phyloP scores from a whole-genome alignment of 2,329 filamentous ascomycete species.

The Diaporthe sp. region DNA sequence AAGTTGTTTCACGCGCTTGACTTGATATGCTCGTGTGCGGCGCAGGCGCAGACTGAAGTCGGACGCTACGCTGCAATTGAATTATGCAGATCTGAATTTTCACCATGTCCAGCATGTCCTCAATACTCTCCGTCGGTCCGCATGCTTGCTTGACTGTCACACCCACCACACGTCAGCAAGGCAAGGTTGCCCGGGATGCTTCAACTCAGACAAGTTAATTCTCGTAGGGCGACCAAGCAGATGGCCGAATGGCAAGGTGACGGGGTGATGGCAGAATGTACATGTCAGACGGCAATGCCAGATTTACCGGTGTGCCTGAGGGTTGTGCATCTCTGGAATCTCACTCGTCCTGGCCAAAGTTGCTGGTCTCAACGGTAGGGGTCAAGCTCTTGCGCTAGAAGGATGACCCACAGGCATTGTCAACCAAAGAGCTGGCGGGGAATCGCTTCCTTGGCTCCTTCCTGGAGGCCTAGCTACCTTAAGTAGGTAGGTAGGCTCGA shows the following conservation, averaged over 20 bases:
- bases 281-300: slow-evolving; percentile 34
- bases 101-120: too few relatives aligned
- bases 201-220: not conserved
- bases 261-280: not conserved
- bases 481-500: too few relatives aligned
- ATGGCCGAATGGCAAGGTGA: slow-evolving; percentile 4
- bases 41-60: slow-evolving; percentile 22
- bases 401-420: slow-evolving; percentile 29
- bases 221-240: slow-evolving; percentile 39
- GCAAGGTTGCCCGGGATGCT: not conserved
- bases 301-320: slow-evolving; percentile 35
- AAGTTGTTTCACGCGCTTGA: slow-evolving; percentile 21
- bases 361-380: slow-evolving; percentile 28
- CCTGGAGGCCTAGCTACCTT: not conserved
- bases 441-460: slow-evolving; percentile 13
- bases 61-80: not conserved
- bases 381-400: slow-evolving; percentile 33
- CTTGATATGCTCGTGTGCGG: slow-evolving; percentile 15
- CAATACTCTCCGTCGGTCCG: not conserved
- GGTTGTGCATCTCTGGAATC: slow-evolving; percentile 21
- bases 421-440: slow-evolving; percentile 21
- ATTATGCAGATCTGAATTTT: slow-evolving; percentile 19
- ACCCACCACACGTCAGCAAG: not conserved
- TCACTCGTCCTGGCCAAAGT: slow-evolving; percentile 36
- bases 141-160: slow-evolving; percentile 10